Base-by-base conservation (phyloP, 441 rosid genomes). In the Erodium texanum region DNA sequence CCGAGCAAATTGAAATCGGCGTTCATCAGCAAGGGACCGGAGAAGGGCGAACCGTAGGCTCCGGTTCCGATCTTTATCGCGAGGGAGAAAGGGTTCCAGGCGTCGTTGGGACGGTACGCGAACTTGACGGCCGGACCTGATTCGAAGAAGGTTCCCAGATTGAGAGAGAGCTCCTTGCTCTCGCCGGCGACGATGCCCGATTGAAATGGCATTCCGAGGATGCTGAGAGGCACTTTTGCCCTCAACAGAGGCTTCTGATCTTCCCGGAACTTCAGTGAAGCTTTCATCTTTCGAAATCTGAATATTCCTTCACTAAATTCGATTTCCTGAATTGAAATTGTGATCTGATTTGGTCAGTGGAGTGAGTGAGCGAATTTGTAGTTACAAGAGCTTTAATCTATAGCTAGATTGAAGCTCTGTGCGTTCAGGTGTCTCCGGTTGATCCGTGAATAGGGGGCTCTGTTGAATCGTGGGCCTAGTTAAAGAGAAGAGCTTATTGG, bases 71-170 rank as follows among this genome's bases (percentile, higher is more conserved):
- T 88, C 76, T 86, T 86, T 76, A 90, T 77, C 61, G 82, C 74
- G n/a, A 92, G 80, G 0, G 98, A 93, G 86, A 90, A 90, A 7
- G 96, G 93, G 54, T 86, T 87, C 84, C 83, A 77, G 0, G 87
- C 14, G 74, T 90, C 97, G 68, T 93, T 93, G 7, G 98, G 96
- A n/a, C 94, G 98, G 77, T 93, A 93, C 15, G 92, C 79, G 79
- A 88, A 3, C 73, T 86, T 88, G 79, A 93, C 38, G 62, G 86
- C 75, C 34, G 98, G 98, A 1, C 98, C 94, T 14, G 93, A 83
- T 73, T 87, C 89, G 67, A 90, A 88, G 80, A 84, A 86, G 1
- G 98, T 90, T 0, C 87, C 71, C 64, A 93, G 93, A 69, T 83
- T 86, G 36, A 93, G 87, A 52, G 86, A 75, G 18, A 93, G 90